Base-by-base conservation (phyloP, 2,329 filamentous ascomycete genomes). In the Aureobasidium musti region DNA sequence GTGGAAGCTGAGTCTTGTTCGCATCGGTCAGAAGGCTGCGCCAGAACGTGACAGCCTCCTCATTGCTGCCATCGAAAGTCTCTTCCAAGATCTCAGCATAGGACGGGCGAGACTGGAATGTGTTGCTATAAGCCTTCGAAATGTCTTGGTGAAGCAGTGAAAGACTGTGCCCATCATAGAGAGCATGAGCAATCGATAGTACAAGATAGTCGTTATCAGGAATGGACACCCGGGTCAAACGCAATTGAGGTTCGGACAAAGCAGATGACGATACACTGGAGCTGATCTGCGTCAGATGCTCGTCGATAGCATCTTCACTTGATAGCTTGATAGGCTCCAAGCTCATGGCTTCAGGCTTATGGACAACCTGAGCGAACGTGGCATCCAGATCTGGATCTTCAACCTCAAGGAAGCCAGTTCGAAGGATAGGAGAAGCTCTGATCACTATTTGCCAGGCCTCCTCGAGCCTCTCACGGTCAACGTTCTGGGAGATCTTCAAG, bases 151-250 rank as follows among this genome's bases (percentile, higher is more conserved):
- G 91, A 1, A 97, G 77, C 19, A 96, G 79, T 3, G 82, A 81
- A 14, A 97, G 83, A 2, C 92, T 96, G 86, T 89, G 92, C 0
- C 93, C 93, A 73, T 97, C 93, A 70, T 97, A 97, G 23, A 97
- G 82, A 1, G 92, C 91, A 77, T 97, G 93, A 0, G 92, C 85
- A 45, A 97, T 87, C 0, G 91, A 93, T 1, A 97, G 75, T 5
- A 86, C 67, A n/a, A 87, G 72, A 66, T 82, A 83, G 3, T 64
- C 73, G 19, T 77, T 74, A 6, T 68, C 60, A 0, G 72, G 65
- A 23, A 77, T 73, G 19, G 74, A 69, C 23, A 81, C 70, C 4
- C 82, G 60, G 3, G 76, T 77, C 17, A 86, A 65, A 19, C 76
- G 76, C 33, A 71, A 75, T 60, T 28, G 77, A 71, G 45, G 72